Base-by-base conservation (phyloP, 2,329 filamentous ascomycete species). In the Sporothrix protearum region DNA sequence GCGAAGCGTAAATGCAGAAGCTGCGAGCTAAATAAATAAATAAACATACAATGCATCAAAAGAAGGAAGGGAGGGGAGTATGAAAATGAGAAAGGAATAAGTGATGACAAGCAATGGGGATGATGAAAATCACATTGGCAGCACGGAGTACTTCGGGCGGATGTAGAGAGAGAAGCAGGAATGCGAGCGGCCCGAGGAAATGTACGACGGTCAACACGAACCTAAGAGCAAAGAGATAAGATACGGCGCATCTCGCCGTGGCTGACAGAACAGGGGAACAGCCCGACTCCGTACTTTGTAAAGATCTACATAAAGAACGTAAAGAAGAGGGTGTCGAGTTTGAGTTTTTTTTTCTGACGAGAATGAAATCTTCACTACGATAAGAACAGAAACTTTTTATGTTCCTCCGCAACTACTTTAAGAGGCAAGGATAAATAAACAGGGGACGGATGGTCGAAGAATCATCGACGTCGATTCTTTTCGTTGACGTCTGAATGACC, bases 211-310 rank as follows among this genome's bases (percentile, higher is more conserved):
- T n/a, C n/a, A n/a, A 4, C 19, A 36, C 57, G 19, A 57, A 45
- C 49, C 59, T 16, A 25, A 30, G 30, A 45, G 55, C n/a, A 61
- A 71, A 49, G 42, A 61, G 39, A 68, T 36, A 63, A 71, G 53
- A 68, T 30, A 47, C 39, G 36, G 49, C 25, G 28, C 33, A 33
- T 42, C 57, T 30, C 33, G 30, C 47, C 49, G 66, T 67, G 28
- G 63, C 28, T 28, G 63, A 67, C 63, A 51, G n/a, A n/a, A n/a
- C n/a, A n/a, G n/a, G n/a, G n/a, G n/a, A 10, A 8, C 8, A 51
- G 63, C 8, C 8, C 25, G n/a, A n/a, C n/a, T n/a, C n/a, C n/a
- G n/a, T n/a, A n/a, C n/a, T n/a, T n/a, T n/a, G n/a, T n/a, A n/a
- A n/a, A n/a, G n/a, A n/a, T n/a, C n/a, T n/a, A n/a, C n/a, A n/a